phyloP scores from a whole-genome alignment of 2,329 filamentous ascomycete genomes.

The Hypomyces perniciosus region DNA sequence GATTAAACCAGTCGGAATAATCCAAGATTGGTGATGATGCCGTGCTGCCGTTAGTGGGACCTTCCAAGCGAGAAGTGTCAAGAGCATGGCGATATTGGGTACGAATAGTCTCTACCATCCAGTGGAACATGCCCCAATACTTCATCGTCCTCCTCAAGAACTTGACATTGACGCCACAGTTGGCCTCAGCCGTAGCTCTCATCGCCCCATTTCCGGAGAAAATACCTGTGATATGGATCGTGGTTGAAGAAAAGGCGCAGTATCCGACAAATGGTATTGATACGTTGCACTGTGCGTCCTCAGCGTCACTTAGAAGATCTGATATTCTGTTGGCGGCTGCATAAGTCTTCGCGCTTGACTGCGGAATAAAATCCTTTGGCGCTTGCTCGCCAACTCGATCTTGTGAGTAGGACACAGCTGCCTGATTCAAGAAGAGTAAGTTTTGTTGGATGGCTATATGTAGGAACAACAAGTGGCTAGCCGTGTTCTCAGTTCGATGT shows the following conservation, averaged over 20 bases:
- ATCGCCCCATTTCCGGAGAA: constrained; percentile 77
- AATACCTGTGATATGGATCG: constrained; percentile 88
- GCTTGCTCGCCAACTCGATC: constrained; percentile 62
- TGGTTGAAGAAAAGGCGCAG: constrained; percentile 87
- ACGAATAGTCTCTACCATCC: constrained; percentile 87
- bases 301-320: constrained; percentile 71
- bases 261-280: constrained; percentile 92
- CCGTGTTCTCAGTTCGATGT: constrained; percentile 77
- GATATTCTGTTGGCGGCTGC: constrained; percentile 84
- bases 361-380: constrained; percentile 70
- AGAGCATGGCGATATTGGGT: constrained; percentile 81
- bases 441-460: constrained; percentile 89
- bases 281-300: constrained; percentile 61
- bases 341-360: constrained; percentile 69
- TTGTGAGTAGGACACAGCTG: constrained; percentile 68
- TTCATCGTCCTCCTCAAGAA: constrained; percentile 94
- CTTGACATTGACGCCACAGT: constrained; percentile 80
- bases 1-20: constrained; percentile 96
- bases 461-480: constrained; percentile 87
- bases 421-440: constrained; percentile 82
- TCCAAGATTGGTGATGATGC: constrained; percentile 68
- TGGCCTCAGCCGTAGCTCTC: constrained; percentile 73
- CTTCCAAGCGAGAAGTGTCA: constrained; percentile 68
- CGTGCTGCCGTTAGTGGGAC: constrained; percentile 41
- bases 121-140: constrained; percentile 98